Conservation (phyloP, 2,329 filamentous ascomycete genomes). For the Ustulina deusta region DNA sequence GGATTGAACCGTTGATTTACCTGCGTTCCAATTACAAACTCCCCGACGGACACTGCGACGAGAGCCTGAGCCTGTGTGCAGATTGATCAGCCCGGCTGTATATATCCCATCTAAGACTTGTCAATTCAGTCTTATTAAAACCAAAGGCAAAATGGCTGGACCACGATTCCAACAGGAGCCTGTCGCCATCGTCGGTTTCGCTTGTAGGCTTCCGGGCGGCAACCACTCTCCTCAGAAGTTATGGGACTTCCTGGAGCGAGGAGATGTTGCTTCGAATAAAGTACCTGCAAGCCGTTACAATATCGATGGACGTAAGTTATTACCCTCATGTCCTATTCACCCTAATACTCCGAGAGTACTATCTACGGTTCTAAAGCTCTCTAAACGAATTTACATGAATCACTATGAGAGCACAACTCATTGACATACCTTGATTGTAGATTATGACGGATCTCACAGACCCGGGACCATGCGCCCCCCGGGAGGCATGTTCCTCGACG, state of each 20-base stretch:
- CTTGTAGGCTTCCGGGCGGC: conserved; percentile 41
- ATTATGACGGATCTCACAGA: conserved; percentile 53
- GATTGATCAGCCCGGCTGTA: no score
- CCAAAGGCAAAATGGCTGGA: not conserved
- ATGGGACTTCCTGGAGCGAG: conserved; percentile 32
- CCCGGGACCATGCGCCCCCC: conserved; percentile 52
- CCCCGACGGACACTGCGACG: no score
- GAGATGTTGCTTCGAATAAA: conserved; percentile 12
- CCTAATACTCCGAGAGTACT: no score
- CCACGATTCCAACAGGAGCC: conserved; percentile 28
- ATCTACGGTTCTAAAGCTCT: no score
- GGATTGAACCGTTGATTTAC: no score
- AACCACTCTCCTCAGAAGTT: conserved; percentile 45
- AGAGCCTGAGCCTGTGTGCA: no score
- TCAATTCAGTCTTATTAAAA: not conserved
- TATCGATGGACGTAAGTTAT: conserved; percentile 52
- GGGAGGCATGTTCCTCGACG: conserved; percentile 56
- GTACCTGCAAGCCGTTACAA: conserved; percentile 55
- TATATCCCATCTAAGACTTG: not conserved
- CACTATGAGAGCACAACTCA: no score
- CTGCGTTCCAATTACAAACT: no score
- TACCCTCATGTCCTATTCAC: no score
- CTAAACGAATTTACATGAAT: no score
- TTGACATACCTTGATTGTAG: no score
- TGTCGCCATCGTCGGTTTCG: conserved; percentile 24